Base-by-base conservation (phyloP, 495 filamentous ascomycete genomes). In the Mycothermus thermophilus region DNA sequence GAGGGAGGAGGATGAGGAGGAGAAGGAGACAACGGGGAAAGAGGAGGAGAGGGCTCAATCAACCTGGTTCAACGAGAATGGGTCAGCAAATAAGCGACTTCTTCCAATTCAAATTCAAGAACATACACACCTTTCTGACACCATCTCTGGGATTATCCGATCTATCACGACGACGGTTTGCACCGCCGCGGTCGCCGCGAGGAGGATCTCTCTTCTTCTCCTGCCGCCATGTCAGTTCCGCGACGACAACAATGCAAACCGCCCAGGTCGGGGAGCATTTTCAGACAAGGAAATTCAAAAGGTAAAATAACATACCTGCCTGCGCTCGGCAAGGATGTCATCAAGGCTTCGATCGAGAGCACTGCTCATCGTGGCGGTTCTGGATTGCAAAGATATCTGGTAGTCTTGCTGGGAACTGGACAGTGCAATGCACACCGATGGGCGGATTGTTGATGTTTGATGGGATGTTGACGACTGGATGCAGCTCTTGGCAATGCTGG, bases 281-380 rank as follows among this genome's bases (percentile, higher is more conserved):
- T n/a, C n/a, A n/a, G n/a, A n/a, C n/a, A n/a, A n/a, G n/a, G n/a
- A n/a, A n/a, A n/a, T n/a, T n/a, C n/a, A n/a, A n/a, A n/a, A n/a
- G n/a, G n/a, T n/a, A n/a, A n/a, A n/a, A 3, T 0, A n/a, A 40
- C 35, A 10, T 48, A 44, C 71, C 51, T 79, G 80, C 63, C 78
- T 72, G 48, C 79, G 79, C 50, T 85, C 83, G 39, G 72, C 72
- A 44, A 90, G 83, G 48, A 84, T 82, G 55, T 90, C 83, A 55
- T 88, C 83, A 30, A 90, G 68, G 51, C 76, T 79, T 52, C 79
- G 79, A 59, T 90, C 83, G 74, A 90, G 46, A 25, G 20, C 33
- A 20, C 30, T 23, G 9, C 37, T 34, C 45, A 50, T 54, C 8
- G 11, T 52, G 32, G 16, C 14, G 7, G 20, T 15, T 25, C 11